phyloP scores from a whole-genome alignment of 2,329 filamentous ascomycete species.

The Pseudogymnoascus sp. region DNA sequence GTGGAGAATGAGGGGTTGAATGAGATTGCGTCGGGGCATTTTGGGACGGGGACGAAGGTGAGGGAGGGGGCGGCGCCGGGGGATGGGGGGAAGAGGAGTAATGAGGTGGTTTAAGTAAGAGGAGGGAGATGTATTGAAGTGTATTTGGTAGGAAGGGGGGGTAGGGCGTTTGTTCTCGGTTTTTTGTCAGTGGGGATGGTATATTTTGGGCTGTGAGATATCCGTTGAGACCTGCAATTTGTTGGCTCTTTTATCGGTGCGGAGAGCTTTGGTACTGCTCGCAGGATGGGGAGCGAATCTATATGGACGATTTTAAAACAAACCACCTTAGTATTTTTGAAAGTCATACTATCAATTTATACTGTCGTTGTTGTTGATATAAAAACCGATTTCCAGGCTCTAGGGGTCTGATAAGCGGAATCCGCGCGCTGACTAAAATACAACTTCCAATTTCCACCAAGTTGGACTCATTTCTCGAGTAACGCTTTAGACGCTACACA shows the following conservation, averaged over 20 bases:
- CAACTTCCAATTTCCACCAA: background rate
- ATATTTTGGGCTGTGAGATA: background rate
- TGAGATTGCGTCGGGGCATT: conserved; percentile 17
- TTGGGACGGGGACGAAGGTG: conserved; percentile 17
- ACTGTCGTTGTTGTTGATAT: background rate
- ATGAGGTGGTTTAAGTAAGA: background rate
- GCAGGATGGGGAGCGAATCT: background rate
- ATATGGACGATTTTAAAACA: background rate
- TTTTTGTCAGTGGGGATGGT: background rate
- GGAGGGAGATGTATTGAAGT: background rate
- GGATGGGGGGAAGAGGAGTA: conserved; percentile 12
- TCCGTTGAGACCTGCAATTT: background rate
- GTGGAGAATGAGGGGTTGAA: conserved; percentile 16
- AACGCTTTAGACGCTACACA: background rate
- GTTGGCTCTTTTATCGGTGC: background rate
- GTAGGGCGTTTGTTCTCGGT: background rate
- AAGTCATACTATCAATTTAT: background rate
- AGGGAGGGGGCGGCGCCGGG: conserved; percentile 19
- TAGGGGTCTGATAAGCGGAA: background rate
- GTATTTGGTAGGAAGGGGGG: background rate
- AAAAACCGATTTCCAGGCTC: background rate
- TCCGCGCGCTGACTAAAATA: background rate
- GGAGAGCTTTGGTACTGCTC: too few species aligned
- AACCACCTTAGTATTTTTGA: background rate
- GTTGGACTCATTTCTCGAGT: background rate